These are phyloP conservation scores for Isoetes taiwanensis DNA, from an alignment of 75 land plant genomes.

Conservation along the genomic window DNA sequence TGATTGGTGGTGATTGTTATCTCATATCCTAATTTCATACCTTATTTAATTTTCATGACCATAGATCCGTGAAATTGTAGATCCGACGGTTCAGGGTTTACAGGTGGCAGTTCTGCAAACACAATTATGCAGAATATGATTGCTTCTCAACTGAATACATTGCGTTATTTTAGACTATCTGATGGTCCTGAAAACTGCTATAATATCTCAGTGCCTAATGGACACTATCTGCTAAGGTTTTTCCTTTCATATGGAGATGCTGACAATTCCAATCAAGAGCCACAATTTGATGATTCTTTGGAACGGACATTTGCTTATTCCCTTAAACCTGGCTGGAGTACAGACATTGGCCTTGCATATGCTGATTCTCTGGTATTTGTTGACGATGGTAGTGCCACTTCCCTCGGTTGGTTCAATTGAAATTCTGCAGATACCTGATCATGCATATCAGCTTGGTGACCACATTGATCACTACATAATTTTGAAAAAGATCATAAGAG, in stretches of 20 bases:
- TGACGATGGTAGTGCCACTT: slow-evolving; percentile 49
- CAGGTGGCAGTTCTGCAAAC: too few relatives aligned
- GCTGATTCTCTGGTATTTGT: slow-evolving; percentile 53
- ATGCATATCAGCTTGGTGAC: slow-evolving; percentile 34
- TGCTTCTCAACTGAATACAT: too few relatives aligned
- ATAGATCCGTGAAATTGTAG: too few relatives aligned
- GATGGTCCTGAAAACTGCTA: too few relatives aligned
- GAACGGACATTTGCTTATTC: slow-evolving; percentile 74
- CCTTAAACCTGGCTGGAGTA: slow-evolving; percentile 61
- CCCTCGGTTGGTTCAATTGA: slow-evolving; percentile 75
- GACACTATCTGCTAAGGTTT: slow-evolving; percentile 18
- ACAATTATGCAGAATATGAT: too few relatives aligned
- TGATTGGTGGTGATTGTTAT: too few relatives aligned
- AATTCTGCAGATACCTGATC: slow-evolving; percentile 55
- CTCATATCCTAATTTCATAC: too few relatives aligned
- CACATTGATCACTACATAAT: slow-evolving; percentile 29
- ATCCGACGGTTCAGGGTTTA: too few relatives aligned
- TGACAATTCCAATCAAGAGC: slow-evolving; percentile 45
- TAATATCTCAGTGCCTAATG: too few relatives aligned
- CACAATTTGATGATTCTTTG: slow-evolving; percentile 71
- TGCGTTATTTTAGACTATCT: too few relatives aligned
- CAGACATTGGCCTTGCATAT: slow-evolving; percentile 40
- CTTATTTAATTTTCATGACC: too few relatives aligned
- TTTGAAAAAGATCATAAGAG: slow-evolving; percentile 46
- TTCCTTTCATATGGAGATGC: slow-evolving; percentile 50